Evolutionary conservation across 208 protist species (phyloP), one percentile per base, ranked within the genome.

Genomic region (Trypanosoma caninum): DNA sequence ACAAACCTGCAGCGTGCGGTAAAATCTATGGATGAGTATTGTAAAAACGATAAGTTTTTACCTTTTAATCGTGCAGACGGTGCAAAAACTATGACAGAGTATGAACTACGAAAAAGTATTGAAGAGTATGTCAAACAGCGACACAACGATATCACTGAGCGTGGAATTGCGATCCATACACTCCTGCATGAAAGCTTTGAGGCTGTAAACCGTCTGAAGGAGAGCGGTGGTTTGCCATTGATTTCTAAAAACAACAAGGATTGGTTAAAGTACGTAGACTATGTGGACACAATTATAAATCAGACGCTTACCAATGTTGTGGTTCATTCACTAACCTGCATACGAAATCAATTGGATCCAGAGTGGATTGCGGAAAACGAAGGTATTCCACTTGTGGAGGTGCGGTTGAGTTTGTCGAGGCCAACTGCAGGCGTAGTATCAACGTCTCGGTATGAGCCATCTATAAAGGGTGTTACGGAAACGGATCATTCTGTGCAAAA

Each of bases 211-310:
- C 64, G 65, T 45, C 72, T 97, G 14, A 95, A 95, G 65, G 47
- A 54, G 38, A 56, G 63, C 22, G 77, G 66, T 16, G 76, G 77
- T 31, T 68, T 66, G 3, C 68, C 72, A 5, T 44, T 52, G 16
- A 50, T 71, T 56, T 64, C 57, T 10, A 54, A 57, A 28, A 59
- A 80, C 28, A 77, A 78, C 55, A 70, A 79, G 22, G 55, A 51
- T 37, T 98, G 97, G 97, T 74, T 84, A 38, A 77, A 74, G 20
- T 98, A 98, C 67, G 78, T 98, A 20, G 65, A 74, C 10, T 96
- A 97, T 71, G 87, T 97, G 52, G 91, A 97, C 65, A 69, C 72
- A 30, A 93, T 95, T 35, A 53, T 97, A 28, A 77, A 81, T n/a
- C 78, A 85, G 28, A 76, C 77, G 3, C 71, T 97, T 6, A 65